Percentiles rank a stretch among this genome's conserved stretches.
Evolutionary conservation across 1,139 yeast species (phyloP).

Genomic region (Lodderomyces metapsilosis): DNA sequence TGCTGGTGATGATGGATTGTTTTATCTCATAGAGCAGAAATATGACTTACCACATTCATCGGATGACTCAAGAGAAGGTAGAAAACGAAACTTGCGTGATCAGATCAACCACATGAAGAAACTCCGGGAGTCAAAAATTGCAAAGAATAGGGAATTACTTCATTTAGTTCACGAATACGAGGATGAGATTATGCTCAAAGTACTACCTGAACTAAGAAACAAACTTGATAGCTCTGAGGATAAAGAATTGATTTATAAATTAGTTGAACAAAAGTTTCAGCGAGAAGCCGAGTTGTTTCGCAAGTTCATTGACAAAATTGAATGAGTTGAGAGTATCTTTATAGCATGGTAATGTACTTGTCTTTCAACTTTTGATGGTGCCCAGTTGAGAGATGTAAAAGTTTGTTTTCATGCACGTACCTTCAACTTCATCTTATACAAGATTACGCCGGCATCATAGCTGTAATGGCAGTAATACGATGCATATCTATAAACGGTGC

Average conservation of each 20-base stretch:
- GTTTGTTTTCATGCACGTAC: no score
- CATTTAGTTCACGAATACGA: constrained; percentile 4
- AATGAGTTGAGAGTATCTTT: background rate
- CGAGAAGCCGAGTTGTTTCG: constrained; percentile 2
- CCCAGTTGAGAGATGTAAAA: no score
- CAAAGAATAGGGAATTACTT: constrained; percentile 2
- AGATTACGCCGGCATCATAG: no score
- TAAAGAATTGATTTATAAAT: background rate
- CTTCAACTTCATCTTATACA: no score
- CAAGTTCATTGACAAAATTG: background rate
- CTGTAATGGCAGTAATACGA: no score
- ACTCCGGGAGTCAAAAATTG: background rate
- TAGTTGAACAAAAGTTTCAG: constrained; percentile 1
- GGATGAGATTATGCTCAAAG: background rate
- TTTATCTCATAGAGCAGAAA: constrained; percentile 5
- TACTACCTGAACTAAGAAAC: constrained; percentile 3
- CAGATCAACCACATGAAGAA: background rate
- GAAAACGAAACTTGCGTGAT: background rate
- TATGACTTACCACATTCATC: background rate
- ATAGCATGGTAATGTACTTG: no score
- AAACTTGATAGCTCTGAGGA: background rate
- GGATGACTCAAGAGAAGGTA: background rate
- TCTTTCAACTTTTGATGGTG: no score
- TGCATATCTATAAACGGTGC: no score
- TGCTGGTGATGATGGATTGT: background rate